phyloP scores from a whole-genome alignment of 352 stramenopile genomes.

The Globisporangium megalacanthum region DNA sequence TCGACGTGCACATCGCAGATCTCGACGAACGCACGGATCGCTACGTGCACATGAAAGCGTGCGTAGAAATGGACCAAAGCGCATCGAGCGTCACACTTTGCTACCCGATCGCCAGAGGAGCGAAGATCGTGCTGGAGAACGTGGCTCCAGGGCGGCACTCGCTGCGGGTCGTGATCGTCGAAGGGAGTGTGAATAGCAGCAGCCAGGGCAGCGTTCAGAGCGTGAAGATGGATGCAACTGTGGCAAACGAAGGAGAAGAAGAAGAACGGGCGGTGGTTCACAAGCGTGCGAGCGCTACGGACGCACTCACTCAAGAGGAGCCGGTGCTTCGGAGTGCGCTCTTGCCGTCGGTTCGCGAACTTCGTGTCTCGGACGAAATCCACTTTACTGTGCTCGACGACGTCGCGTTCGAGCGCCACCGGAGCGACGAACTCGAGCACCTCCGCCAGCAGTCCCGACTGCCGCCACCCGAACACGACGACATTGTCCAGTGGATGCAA shows the following conservation, averaged over 20 bases:
- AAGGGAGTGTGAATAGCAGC: not conserved
- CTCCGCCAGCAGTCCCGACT: not conserved
- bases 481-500: conserved; percentile 4
- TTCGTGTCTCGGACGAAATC: not conserved
- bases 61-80: not conserved
- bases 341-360: not conserved
- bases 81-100: not conserved
- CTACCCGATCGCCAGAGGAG: not conserved
- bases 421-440: not conserved
- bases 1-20: not conserved
- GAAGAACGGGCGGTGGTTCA: not conserved
- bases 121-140: not conserved
- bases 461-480: not conserved
- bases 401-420: not conserved
- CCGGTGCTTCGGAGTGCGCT: not conserved
- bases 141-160: conserved; percentile 1
- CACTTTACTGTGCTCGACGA: conserved; percentile 3
- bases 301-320: not conserved
- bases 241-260: not conserved
- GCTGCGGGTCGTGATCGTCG: conserved; percentile 3
- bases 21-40: not conserved
- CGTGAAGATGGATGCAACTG: too few relatives aligned
- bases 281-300: too few relatives aligned
- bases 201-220: too few relatives aligned
- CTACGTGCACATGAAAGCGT: not conserved